Evolutionary conservation across 2,329 filamentous ascomycete genomes (phyloP), one percentile per base, ranked within the genome.

Genomic region (Chrysoporthe puriensis): DNA sequence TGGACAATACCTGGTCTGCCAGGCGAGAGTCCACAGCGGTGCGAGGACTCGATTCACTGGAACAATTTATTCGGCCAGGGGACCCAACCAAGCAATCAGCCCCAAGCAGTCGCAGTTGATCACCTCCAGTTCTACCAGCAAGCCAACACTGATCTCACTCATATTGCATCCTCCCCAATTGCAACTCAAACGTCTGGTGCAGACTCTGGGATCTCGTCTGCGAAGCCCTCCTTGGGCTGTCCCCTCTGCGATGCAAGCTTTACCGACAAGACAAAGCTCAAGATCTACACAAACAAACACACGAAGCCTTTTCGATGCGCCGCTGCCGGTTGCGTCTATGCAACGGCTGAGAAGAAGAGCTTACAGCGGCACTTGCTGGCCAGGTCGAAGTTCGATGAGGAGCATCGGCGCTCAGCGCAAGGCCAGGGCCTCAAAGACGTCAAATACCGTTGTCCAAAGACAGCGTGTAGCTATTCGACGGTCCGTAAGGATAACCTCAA

Each of bases 211-310:
- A 6, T n/a, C 9, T 6, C 44, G 3, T n/a, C 59, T 4, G 18
- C 16, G 42, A 42, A 44, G 21, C 13, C 42, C 11, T 11, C 34
- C 13, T 43, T 65, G 9, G n/a, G 26, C 11, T 70, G 69, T 56
- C 7, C 60, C 44, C n/a, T 54, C 60, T 70, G 69, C 69, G 4
- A 40, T 11, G 40, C 48, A 21, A 48, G 54, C n/a, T 66, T 63
- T 48, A 21, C 59, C 18, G 50, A 61, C n/a, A 70, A 46, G 44
- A 63, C 66, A 6, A 70, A 65, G 40, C 56, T 66, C 3, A 68
- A 68, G 1, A 63, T 62, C 36, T 66, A 70, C 56, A 69, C 18
- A n/a, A 69, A 68, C 60, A 70, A 70, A 18, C 69, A 70, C 66
- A 70, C 66, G 2, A 68, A 64, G 26, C 69, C 69, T 18, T 69